phyloP scores from a whole-genome alignment of 371 early-diverging fungal species.

The Apophysomyces trapeziformis region DNA sequence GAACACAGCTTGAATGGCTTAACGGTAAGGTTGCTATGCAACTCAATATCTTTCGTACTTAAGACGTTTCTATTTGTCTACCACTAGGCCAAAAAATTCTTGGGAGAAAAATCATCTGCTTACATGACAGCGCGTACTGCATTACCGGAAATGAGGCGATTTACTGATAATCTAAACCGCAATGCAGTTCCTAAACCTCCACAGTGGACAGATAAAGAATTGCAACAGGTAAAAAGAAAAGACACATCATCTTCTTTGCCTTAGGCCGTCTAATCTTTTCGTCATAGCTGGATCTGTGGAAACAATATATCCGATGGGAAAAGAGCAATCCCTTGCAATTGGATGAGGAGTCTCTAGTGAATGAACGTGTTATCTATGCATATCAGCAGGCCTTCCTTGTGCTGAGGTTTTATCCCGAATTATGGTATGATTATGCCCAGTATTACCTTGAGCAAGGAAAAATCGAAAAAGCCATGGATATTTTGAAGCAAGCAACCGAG shows the following conservation, averaged over 20 bases:
- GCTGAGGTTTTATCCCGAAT: constrained; percentile 87
- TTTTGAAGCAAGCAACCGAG: constrained; percentile 75
- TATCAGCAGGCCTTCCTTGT: constrained; percentile 87
- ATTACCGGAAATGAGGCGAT: constrained; percentile 74
- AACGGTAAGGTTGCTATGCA: constrained; percentile 55
- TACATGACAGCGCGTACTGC: constrained; percentile 95
- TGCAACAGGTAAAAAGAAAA: constrained; percentile 54
- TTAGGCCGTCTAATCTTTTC: background rate
- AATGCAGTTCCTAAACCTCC: constrained; percentile 79
- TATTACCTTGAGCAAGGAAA: constrained; percentile 74
- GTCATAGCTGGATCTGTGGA: constrained; percentile 74
- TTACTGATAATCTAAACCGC: constrained; percentile 76
- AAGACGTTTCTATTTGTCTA: background rate
- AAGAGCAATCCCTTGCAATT: constrained; percentile 83
- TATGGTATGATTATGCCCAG: constrained; percentile 76
- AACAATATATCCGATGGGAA: constrained; percentile 91
- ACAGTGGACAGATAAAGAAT: constrained; percentile 78
- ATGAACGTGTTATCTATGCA: constrained; percentile 79
- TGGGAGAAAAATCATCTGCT: constrained; percentile 80
- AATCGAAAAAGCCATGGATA: constrained; percentile 73
- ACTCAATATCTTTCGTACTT: background rate
- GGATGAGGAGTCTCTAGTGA: constrained; percentile 63
- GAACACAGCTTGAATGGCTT: constrained; percentile 87
- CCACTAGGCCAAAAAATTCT: constrained; percentile 81
- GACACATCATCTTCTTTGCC: background rate